Conservation (phyloP, 345 rosid genomes). For the Eucalyptus dawsonii region DNA sequence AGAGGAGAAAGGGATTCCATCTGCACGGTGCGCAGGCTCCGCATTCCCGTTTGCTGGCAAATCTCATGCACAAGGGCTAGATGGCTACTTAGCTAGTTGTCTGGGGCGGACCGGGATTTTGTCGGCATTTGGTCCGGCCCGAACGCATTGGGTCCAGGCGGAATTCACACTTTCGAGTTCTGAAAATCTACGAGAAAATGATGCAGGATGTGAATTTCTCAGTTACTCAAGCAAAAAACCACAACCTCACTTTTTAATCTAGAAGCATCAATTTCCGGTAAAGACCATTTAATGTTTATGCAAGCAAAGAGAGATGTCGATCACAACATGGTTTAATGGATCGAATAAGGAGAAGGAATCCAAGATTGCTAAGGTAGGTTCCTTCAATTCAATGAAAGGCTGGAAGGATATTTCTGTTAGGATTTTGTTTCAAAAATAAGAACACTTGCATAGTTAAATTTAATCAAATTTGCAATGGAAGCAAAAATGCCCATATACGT, state of each 20-base stretch:
- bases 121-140: background rate
- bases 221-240: background rate
- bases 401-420: background rate
- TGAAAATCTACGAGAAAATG: background rate
- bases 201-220: background rate
- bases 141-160: background rate
- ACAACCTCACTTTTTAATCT: background rate
- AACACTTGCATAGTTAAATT: no score
- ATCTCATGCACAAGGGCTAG: background rate
- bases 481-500: no score
- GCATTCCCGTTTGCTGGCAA: background rate
- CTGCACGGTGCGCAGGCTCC: background rate
- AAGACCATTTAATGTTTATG: background rate
- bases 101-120: background rate
- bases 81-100: background rate
- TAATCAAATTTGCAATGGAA: no score
- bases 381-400: background rate
- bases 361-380: background rate
- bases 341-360: background rate
- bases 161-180: background rate
- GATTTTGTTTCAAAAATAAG: no score
- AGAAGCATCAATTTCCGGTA: background rate
- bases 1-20: background rate
- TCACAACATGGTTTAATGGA: background rate
- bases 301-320: background rate